Conservation (phyloP, 805 yeast genomes). For the Jamesozyma rosinii region DNA sequence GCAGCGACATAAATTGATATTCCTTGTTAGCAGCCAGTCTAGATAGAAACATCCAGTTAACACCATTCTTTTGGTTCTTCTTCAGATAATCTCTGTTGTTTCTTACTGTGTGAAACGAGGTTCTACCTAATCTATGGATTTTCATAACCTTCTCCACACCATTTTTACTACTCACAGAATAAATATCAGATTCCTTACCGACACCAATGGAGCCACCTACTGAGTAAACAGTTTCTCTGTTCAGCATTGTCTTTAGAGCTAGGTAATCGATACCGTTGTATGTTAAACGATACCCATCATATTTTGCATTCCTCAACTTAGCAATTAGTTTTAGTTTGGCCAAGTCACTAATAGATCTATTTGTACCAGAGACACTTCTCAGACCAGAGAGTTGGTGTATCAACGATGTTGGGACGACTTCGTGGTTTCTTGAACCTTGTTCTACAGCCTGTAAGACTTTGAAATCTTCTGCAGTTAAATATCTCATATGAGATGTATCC, state of each 20-base stretch:
- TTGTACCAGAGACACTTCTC: slow-evolving; percentile 66
- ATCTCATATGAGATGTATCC: slow-evolving; percentile 89
- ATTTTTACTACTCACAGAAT: slow-evolving; percentile 59
- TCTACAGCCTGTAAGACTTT: slow-evolving; percentile 83
- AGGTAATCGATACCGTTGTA: slow-evolving; percentile 87
- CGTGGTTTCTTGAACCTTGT: slow-evolving; percentile 85
- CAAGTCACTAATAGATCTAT: slow-evolving; percentile 69
- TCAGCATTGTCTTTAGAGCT: slow-evolving; percentile 77
- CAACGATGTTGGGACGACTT: slow-evolving; percentile 81
- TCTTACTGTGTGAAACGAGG: slow-evolving; percentile 85
- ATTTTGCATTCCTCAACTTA: slow-evolving; percentile 77
- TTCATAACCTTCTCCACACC: slow-evolving; percentile 71
- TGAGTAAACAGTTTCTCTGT: slow-evolving; percentile 61
- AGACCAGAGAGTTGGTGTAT: slow-evolving; percentile 74
- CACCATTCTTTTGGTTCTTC: slow-evolving; percentile 52
- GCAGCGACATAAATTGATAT: slow-evolving; percentile 72
- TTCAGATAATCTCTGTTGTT: slow-evolving; percentile 86
- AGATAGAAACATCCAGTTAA: slow-evolving; percentile 88
- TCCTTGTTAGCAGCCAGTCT: slow-evolving; percentile 88
- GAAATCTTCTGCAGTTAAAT: slow-evolving; percentile 83
- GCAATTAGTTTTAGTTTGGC: slow-evolving; percentile 79
- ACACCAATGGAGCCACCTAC: slow-evolving; percentile 88
- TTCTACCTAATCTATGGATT: slow-evolving; percentile 88
- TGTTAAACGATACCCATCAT: slow-evolving; percentile 88
- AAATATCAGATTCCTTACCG: slow-evolving; percentile 95